These are phyloP conservation scores for Talaromyces sp. DNA, from an alignment of 2,329 filamentous ascomycete genomes.

Conservation along the genomic window DNA sequence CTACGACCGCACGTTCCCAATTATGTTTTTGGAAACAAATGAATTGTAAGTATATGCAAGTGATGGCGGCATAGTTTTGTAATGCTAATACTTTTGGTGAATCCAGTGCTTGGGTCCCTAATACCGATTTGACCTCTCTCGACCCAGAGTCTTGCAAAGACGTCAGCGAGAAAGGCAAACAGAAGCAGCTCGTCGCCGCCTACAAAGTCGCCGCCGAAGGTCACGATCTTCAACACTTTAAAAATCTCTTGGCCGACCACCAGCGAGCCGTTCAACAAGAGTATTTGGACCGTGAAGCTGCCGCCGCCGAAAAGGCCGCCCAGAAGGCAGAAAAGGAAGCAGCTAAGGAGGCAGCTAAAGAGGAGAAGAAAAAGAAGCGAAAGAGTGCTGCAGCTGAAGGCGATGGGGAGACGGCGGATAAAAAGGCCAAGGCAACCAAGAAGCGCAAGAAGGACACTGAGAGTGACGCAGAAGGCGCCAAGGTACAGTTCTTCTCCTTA, in stretches of 20 bases:
- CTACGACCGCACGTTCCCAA: slow-evolving; percentile 79
- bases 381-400: slow-evolving; percentile 67
- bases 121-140: slow-evolving; percentile 74
- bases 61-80: not conserved
- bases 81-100: not conserved
- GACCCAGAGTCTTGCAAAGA: slow-evolving; percentile 66
- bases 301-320: slow-evolving; percentile 51
- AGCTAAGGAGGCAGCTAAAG: slow-evolving; percentile 46
- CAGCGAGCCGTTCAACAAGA: slow-evolving; percentile 52
- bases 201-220: slow-evolving; percentile 75
- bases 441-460: slow-evolving; percentile 46
- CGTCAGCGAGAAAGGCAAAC: slow-evolving; percentile 65
- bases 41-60: slow-evolving; percentile 73
- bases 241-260: slow-evolving; percentile 63
- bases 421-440: slow-evolving; percentile 40
- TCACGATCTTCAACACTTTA: slow-evolving; percentile 76
- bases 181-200: slow-evolving; percentile 73
- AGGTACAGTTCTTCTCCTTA: slow-evolving; percentile 43
- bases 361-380: slow-evolving; percentile 51
- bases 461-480: slow-evolving; percentile 65
- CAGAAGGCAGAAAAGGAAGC: slow-evolving; percentile 50
- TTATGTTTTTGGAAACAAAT: slow-evolving; percentile 93
- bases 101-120: slow-evolving; percentile 80
- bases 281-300: slow-evolving; percentile 61
- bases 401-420: slow-evolving; percentile 48